Evolutionary conservation across 2,329 filamentous ascomycete species (phyloP), one percentile per base, ranked within the genome.

Genomic region (Fusarium palustre): DNA sequence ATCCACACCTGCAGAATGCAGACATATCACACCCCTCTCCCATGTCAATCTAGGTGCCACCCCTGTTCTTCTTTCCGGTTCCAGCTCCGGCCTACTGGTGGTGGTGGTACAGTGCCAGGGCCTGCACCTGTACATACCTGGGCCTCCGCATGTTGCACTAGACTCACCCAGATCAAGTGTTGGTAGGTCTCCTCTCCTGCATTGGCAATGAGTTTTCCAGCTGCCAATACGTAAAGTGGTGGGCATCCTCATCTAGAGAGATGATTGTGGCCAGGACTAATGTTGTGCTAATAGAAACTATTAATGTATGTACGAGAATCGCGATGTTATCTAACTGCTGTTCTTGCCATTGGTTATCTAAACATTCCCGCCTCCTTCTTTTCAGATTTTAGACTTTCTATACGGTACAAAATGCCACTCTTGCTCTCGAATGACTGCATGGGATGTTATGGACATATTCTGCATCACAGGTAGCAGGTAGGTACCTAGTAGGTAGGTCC

Each of bases 11-110:
- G 18, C 11, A 18, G 28, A 46, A 25, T 41, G 31, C n/a, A 25
- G 45, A 31, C 30, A 28, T 28, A 52, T 33, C 24, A 48, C 39
- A 43, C 41, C 30, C 50, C 30, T 22, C 42, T 16, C 63, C 59
- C 67, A 62, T 59, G 43, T 38, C 58, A 64, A 43, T 70, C 46
- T 33, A 45, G 56, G 66, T 39, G 48, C 34, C 67, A 64, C 61
- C 61, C 67, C 71, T 68, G 61, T 55, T 58, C 59, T 57, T 67
- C 45, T 59, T 65, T 68, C 71, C 66, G 66, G 70, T 59, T 72
- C 71, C 69, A 72, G 69, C 64, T 70, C 71, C 71, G 66, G 60
- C 59, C 66, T 36, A 34, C 48, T 66, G 66, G 58, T 66, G 68
- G 64, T 69, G 60, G 62, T 67, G 49, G 60, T 72, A 65, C 60